These are phyloP conservation scores for Fusarium devonianum DNA, from an alignment of 2,329 filamentous ascomycete species.

Conservation along the genomic window DNA sequence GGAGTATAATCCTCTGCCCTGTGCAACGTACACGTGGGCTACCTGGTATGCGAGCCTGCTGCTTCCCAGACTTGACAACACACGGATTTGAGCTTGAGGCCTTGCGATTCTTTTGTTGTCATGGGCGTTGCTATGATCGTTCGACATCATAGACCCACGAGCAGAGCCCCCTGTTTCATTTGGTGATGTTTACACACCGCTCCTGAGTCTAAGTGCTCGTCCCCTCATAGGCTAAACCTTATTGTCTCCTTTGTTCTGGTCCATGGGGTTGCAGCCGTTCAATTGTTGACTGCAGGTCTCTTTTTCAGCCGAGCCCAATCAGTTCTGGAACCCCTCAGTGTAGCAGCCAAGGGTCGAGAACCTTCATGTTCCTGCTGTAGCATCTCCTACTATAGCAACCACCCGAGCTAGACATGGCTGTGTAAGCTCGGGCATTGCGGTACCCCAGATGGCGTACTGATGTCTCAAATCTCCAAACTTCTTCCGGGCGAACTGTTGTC, in stretches of 20 bases:
- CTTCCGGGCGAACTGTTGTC: neutral
- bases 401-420: constrained; percentile 6
- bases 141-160: no score
- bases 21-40: constrained; percentile 16
- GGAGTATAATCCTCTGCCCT: neutral
- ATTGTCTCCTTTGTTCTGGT: constrained; percentile 13
- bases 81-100: neutral
- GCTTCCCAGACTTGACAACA: constrained; percentile 8
- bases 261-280: constrained; percentile 10
- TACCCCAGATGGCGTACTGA: constrained; percentile 3
- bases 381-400: constrained; percentile 19
- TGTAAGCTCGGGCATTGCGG: constrained; percentile 13
- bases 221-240: constrained; percentile 8
- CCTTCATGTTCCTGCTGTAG: constrained; percentile 2
- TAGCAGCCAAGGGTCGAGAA: neutral
- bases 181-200: constrained; percentile 25
- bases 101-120: no score
- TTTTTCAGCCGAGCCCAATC: neutral
- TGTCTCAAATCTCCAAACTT: constrained; percentile 26
- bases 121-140: no score
- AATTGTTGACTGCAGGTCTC: neutral
- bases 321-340: constrained; percentile 7
- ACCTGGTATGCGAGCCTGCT: constrained; percentile 18
- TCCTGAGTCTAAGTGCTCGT: neutral
- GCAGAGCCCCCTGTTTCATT: neutral